phyloP scores from a whole-genome alignment of 805 yeast species.

The Yarrowia alimentaria region DNA sequence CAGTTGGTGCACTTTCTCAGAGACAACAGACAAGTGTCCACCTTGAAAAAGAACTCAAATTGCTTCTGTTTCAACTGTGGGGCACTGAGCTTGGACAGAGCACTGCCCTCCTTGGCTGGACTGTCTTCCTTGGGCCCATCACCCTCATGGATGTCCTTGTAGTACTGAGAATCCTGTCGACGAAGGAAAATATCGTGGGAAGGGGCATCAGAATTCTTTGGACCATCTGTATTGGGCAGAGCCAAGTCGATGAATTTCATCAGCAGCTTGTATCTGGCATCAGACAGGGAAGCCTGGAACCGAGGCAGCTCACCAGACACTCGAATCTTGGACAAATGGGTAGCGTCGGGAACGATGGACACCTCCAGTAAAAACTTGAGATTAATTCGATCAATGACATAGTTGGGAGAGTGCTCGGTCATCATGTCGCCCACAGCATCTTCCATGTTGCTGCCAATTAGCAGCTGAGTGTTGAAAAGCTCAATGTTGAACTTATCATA shows the following conservation, averaged over 20 bases:
- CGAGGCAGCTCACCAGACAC: slow-evolving; percentile 75
- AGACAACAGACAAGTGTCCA: slow-evolving; percentile 60
- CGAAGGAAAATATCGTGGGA: slow-evolving; percentile 22
- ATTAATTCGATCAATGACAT: slow-evolving; percentile 72
- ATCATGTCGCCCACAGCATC: slow-evolving; percentile 68
- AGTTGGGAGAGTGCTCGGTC: slow-evolving; percentile 46
- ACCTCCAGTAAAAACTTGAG: slow-evolving; percentile 73
- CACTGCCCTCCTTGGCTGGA: slow-evolving; percentile 9
- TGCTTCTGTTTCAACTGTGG: slow-evolving; percentile 49
- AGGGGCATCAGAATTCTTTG: slow-evolving; percentile 40
- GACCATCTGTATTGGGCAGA: slow-evolving; percentile 53
- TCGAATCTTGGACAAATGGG: slow-evolving; percentile 66
- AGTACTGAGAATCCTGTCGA: slow-evolving; percentile 10
- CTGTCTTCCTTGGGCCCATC: neutral
- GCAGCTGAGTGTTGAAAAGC: slow-evolving; percentile 80
- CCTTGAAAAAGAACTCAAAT: slow-evolving; percentile 70
- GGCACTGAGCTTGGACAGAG: slow-evolving; percentile 4
- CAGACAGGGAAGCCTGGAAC: slow-evolving; percentile 71
- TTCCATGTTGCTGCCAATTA: slow-evolving; percentile 79
- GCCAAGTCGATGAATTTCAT: slow-evolving; percentile 72
- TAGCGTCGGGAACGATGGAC: slow-evolving; percentile 80
- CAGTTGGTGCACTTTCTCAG: slow-evolving; percentile 67
- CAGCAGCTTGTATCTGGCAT: slow-evolving; percentile 83
- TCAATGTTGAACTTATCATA: slow-evolving; percentile 80
- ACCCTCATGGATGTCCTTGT: slow-evolving; percentile 7